A percentile compares a stretch with the other conserved stretches of the same genome.
Conservation (phyloP, 345 rosid species). For the Ailanthus altissimus region DNA sequence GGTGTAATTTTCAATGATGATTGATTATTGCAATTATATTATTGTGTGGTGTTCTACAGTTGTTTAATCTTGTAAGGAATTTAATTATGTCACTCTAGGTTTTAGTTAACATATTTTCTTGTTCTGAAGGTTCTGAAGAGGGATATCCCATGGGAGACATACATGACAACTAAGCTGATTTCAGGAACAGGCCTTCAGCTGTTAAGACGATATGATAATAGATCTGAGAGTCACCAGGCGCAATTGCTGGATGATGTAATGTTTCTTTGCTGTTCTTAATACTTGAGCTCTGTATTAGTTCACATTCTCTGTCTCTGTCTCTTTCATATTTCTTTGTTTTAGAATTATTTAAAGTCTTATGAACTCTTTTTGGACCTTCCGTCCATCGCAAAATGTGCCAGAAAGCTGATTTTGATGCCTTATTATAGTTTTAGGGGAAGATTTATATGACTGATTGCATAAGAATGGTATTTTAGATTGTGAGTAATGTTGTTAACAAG, state of each 20-base stretch:
- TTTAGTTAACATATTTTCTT: conserved; percentile 20
- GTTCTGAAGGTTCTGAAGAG: conserved; percentile 73
- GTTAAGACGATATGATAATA: conserved; percentile 84
- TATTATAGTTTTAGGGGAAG: not conserved
- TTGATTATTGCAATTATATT: not conserved
- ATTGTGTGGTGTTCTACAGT: not conserved
- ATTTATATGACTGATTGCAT: not conserved
- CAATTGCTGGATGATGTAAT: conserved; percentile 87
- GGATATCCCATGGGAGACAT: conserved; percentile 99
- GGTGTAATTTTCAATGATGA: not conserved
- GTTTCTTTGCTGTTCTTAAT: conserved; percentile 15
- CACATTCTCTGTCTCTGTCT: not conserved
- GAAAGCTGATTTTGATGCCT: conserved; percentile 1
- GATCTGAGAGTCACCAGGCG: conserved; percentile 73
- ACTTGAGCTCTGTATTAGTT: conserved; percentile 22
- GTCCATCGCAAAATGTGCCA: not conserved
- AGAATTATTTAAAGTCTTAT: not conserved
- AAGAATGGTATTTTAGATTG: not conserved
- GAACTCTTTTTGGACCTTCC: not conserved
- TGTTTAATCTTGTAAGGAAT: not conserved
- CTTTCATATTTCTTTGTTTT: not conserved
- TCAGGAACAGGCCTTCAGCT: conserved; percentile 84
- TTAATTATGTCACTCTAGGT: not conserved
- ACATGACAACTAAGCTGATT: conserved; percentile 87
- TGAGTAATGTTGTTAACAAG: conserved; percentile 3